phyloP scores from a whole-genome alignment of 2,329 filamentous ascomycete genomes.

The Cladosporium sp. region DNA sequence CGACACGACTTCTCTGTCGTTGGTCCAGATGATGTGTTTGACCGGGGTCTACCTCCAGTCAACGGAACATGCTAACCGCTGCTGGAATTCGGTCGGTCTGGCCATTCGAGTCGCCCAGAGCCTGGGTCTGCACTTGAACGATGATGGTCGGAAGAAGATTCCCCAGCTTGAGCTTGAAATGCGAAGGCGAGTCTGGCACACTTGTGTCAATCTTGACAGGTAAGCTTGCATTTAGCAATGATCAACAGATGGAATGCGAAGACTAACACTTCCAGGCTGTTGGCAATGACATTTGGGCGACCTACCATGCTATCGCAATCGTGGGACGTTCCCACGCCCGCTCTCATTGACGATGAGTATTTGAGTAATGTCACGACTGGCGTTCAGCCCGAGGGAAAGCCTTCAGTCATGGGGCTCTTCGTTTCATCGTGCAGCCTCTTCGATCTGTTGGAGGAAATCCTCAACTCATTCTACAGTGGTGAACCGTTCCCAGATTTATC shows the following conservation, averaged over 20 bases:
- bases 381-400: slow-evolving; percentile 29
- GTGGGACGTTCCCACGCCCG: slow-evolving; percentile 23
- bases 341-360: slow-evolving; percentile 48
- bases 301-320: slow-evolving; percentile 24
- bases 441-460: slow-evolving; percentile 24
- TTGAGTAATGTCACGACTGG: slow-evolving; percentile 46
- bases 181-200: slow-evolving; percentile 58
- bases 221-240: slow-evolving; percentile 23
- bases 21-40: slow-evolving; percentile 24
- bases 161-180: slow-evolving; percentile 64
- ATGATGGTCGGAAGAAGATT: slow-evolving; percentile 46
- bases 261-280: slow-evolving; percentile 44
- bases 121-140: slow-evolving; percentile 63
- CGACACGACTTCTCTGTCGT: slow-evolving; percentile 22
- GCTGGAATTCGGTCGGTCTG: slow-evolving; percentile 25
- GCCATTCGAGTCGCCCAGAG: slow-evolving; percentile 62
- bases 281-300: slow-evolving; percentile 33
- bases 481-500: slow-evolving; percentile 9
- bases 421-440: slow-evolving; percentile 24
- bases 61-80: slow-evolving; percentile 24
- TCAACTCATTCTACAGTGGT: slow-evolving; percentile 23
- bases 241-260: not conserved
- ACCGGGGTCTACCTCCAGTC: slow-evolving; percentile 24
- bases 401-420: slow-evolving; percentile 29
- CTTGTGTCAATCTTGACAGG: slow-evolving; percentile 42